Evolutionary conservation across 805 yeast genomes (phyloP).

Genomic region (Cyberlindnera saturnus): DNA sequence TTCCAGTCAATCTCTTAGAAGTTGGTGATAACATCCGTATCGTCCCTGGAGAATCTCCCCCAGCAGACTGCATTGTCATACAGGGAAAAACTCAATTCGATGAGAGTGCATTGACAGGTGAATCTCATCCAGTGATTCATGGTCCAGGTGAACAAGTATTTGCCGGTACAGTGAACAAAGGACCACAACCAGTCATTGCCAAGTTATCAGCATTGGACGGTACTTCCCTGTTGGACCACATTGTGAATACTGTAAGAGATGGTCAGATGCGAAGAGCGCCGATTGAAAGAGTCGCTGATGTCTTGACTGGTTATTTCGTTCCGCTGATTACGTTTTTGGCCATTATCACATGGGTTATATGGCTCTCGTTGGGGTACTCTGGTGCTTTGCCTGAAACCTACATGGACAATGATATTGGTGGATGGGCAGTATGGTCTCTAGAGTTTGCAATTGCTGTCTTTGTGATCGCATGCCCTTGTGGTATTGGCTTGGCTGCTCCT

Average conservation of each 20-base stretch:
- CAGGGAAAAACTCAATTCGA: constrained; percentile 47
- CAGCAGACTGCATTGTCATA: constrained; percentile 48
- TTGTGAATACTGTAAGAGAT: constrained; percentile 61
- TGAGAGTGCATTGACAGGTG: constrained; percentile 60
- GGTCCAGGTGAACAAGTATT: constrained; percentile 57
- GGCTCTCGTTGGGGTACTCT: constrained; percentile 54
- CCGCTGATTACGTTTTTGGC: constrained; percentile 62
- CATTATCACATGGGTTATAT: constrained; percentile 57
- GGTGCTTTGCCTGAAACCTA: constrained; percentile 49
- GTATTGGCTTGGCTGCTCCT: constrained; percentile 80
- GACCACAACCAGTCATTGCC: constrained; percentile 48
- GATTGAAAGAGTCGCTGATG: constrained; percentile 64
- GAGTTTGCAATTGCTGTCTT: constrained; percentile 75
- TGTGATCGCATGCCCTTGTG: constrained; percentile 84
- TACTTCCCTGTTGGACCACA: constrained; percentile 62
- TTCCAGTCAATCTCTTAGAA: constrained; percentile 42
- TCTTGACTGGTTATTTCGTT: constrained; percentile 64
- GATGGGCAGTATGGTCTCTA: constrained; percentile 74
- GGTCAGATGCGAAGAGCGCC: constrained; percentile 73
- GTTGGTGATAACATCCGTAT: constrained; percentile 44
- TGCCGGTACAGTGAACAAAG: constrained; percentile 67
- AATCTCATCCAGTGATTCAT: constrained; percentile 53
- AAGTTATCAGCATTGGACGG: constrained; percentile 54
- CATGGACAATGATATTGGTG: constrained; percentile 60
- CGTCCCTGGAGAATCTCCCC: constrained; percentile 53